A percentile compares a stretch with the other conserved stretches of the same genome.
Conservation (phyloP, 1,284 basidiomycete genomes). For the Pseudozyma hubeiensis region DNA sequence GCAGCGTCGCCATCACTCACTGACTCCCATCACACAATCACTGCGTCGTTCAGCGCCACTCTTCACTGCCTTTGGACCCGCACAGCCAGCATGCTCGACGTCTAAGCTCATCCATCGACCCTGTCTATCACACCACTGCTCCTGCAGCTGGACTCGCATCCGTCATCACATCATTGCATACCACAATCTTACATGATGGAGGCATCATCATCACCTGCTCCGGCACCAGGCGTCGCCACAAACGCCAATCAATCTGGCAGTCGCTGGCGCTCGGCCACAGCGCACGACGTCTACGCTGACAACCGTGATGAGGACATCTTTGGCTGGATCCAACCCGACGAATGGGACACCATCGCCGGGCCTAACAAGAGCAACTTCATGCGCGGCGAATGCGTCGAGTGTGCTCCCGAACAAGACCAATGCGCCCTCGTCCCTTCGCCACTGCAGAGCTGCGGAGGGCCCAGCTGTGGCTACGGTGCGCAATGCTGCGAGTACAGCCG, state of each 20-base stretch:
- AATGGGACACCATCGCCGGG: slow-evolving; percentile 49
- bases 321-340: slow-evolving; percentile 51
- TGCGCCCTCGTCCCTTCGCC: slow-evolving; percentile 6
- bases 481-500: slow-evolving; percentile 51
- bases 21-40: too few species aligned
- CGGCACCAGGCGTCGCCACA: background rate
- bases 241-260: background rate
- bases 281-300: slow-evolving; percentile 47
- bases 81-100: slow-evolving; percentile 2
- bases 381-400: slow-evolving; percentile 39
- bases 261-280: slow-evolving; percentile 33
- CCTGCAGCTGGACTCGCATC: background rate
- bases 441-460: slow-evolving; percentile 30
- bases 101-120: background rate
- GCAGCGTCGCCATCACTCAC: too few species aligned
- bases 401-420: slow-evolving; percentile 14
- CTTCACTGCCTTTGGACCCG: too few species aligned
- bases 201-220: background rate
- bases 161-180: background rate
- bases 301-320: slow-evolving; percentile 50
- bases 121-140: background rate
- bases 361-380: slow-evolving; percentile 45
- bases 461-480: slow-evolving; percentile 47
- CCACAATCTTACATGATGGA: background rate
- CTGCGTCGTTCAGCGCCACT: too few species aligned